A percentile compares a stretch with the other conserved stretches of the same genome.
Evolutionary conservation across 805 yeast genomes (phyloP).

Genomic region (Ogataea wickerhamii): DNA sequence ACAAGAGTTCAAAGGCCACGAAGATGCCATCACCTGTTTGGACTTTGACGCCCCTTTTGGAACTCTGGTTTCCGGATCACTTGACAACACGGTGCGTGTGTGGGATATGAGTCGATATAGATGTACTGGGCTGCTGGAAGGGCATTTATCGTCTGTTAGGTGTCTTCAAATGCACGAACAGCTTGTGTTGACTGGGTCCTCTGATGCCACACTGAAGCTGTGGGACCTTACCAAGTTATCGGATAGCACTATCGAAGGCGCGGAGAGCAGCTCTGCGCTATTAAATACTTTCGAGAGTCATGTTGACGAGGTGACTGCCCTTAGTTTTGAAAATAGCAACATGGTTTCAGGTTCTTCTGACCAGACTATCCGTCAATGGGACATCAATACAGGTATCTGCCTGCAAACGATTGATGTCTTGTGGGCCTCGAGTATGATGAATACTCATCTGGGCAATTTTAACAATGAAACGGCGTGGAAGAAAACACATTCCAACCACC

Average conservation of each 20-base stretch:
- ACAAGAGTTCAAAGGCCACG: slow-evolving; percentile 48
- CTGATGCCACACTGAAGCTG: slow-evolving; percentile 58
- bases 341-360: slow-evolving; percentile 70
- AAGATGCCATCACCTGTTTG: slow-evolving; percentile 49
- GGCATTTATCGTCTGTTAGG: slow-evolving; percentile 57
- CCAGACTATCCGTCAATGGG: slow-evolving; percentile 75
- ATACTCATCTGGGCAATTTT: slow-evolving; percentile 15
- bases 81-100: slow-evolving; percentile 73
- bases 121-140: slow-evolving; percentile 49
- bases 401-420: slow-evolving; percentile 66
- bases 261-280: slow-evolving; percentile 30
- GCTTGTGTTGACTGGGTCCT: slow-evolving; percentile 51
- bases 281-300: slow-evolving; percentile 58
- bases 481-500: slow-evolving; percentile 21
- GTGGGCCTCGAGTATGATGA: slow-evolving; percentile 47
- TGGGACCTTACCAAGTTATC: slow-evolving; percentile 47
- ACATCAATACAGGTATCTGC: slow-evolving; percentile 59
- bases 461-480: slow-evolving; percentile 5
- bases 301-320: slow-evolving; percentile 61
- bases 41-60: slow-evolving; percentile 78
- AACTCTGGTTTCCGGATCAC: slow-evolving; percentile 69
- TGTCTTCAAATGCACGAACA: slow-evolving; percentile 57
- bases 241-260: slow-evolving; percentile 14
- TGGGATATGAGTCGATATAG: slow-evolving; percentile 72
- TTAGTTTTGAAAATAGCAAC: slow-evolving; percentile 43